Evolutionary conservation across 192 early-diverging fungal genomes (phyloP), one percentile per base, ranked within the genome.

Genomic region (Entrophospora sp.): DNA sequence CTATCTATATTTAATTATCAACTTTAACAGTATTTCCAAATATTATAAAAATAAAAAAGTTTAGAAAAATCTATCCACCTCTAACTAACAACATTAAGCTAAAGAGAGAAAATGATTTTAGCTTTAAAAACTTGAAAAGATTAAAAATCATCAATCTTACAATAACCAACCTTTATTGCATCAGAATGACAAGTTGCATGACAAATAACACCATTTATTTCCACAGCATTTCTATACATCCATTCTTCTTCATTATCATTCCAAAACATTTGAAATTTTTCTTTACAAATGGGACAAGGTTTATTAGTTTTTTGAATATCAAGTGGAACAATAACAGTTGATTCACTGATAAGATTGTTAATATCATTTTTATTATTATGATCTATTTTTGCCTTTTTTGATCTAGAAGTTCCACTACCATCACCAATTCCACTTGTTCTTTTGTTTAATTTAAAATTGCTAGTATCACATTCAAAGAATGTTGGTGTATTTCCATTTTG

Each of bases 161-260:
- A n/a, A n/a, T n/a, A 64, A 48, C 34, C 62, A 61, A 38, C 75
- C 69, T 58, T 69, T 37, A 44, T 42, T 6, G 73, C 71, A 69
- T 84, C 83, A 22, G 80, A 77, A 68, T 82, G 75, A 48, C 83
- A 84, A 10, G 80, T 82, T 8, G 83, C 75, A 64, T 84, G 83
- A 69, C 82, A 84, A 28, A 84, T 82, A 75, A 71, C 60, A 22
- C 78, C 76, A 40, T 86, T 86, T 8, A 85, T 75, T 24, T 75
- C 61, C 0, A 87, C 72, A 10, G 87, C 86, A 59, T 91, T 89
- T 44, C 83, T 83, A 52, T 82, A 84, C 57, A 81, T 77, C 89
- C 89, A 90, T 31, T 83, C 81, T 63, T 90, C 90, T 28, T 87
- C 87, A 24, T 81, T 74, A 64, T 92, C 90, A 64, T 86, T 84